Evolutionary conservation across 2,329 filamentous ascomycete species (phyloP).

Genomic region (Alternaria longipes): DNA sequence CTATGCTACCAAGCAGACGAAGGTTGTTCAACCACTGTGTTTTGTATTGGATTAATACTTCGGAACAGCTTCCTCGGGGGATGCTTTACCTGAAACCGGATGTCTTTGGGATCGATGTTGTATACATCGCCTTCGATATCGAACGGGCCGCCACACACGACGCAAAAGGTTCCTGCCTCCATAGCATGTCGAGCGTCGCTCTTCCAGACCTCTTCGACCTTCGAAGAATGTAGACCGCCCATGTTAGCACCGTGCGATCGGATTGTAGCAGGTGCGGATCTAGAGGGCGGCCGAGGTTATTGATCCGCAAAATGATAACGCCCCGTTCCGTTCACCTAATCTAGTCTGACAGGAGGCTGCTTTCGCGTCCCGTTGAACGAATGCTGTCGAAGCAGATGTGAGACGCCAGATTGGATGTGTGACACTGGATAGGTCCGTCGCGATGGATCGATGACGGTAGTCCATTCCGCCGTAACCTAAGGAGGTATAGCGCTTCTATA

Average conservation of each 20-base stretch:
- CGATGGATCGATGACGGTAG: slow-evolving; percentile 18
- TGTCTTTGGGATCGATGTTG: slow-evolving; percentile 29
- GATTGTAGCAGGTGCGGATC: not conserved
- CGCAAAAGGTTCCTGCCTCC: slow-evolving; percentile 36
- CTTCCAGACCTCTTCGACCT: slow-evolving; percentile 18
- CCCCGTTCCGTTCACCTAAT: slow-evolving; percentile 3
- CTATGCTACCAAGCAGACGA: slow-evolving; percentile 29
- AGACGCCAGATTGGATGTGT: slow-evolving; percentile 2
- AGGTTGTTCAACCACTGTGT: slow-evolving; percentile 38
- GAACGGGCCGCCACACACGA: slow-evolving; percentile 40
- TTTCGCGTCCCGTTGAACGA: slow-evolving; percentile 1
- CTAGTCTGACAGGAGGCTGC: slow-evolving; percentile 1
- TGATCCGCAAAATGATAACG: slow-evolving; percentile 1
- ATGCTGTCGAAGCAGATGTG: not conserved
- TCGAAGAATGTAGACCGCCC: slow-evolving; percentile 27
- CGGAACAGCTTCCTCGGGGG: not conserved
- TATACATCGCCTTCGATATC: slow-evolving; percentile 34
- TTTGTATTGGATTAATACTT: not conserved
- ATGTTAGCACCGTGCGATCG: slow-evolving; percentile 12
- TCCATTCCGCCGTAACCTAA: slow-evolving; percentile 3
- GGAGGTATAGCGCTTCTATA: slow-evolving; percentile 7
- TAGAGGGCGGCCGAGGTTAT: not conserved
- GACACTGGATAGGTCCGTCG: slow-evolving; percentile 7
- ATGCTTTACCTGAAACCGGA: slow-evolving; percentile 27
- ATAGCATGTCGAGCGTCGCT: slow-evolving; percentile 32